Percentiles rank a stretch among this genome's conserved stretches.
These are phyloP conservation scores for Ceratocystiopsis minuta DNA, from an alignment of 2,329 filamentous ascomycete genomes.

Conservation along the genomic window DNA sequence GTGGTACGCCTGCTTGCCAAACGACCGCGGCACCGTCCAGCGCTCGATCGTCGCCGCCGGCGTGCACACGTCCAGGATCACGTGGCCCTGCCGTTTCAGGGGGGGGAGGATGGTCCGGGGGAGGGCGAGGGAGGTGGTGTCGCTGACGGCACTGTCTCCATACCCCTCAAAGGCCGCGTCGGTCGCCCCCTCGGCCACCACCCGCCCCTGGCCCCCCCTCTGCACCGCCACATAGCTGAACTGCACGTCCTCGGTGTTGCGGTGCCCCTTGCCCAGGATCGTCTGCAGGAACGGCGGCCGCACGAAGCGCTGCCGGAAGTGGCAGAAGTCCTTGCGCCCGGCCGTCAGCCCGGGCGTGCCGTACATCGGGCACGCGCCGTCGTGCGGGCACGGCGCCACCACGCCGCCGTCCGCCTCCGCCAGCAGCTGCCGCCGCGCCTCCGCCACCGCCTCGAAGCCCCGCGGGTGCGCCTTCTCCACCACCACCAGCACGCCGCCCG, in stretches of 20 bases:
- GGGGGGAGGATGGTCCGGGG: conserved; percentile 65
- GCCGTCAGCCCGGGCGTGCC: conserved; percentile 45
- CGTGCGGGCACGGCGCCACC: conserved; percentile 71
- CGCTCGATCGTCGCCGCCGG: conserved; percentile 71
- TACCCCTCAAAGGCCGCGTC: conserved; percentile 62
- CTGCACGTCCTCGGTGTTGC: conserved; percentile 77
- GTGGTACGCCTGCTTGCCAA: conserved; percentile 65
- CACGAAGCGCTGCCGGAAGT: conserved; percentile 77
- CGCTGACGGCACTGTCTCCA: conserved; percentile 22
- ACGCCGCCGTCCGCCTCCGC: conserved; percentile 25
- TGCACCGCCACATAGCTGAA: conserved; percentile 82
- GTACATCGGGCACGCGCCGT: conserved; percentile 80
- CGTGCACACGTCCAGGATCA: conserved; percentile 82
- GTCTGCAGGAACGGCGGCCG: conserved; percentile 67
- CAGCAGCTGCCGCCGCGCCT: conserved; percentile 62
- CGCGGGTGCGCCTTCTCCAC: conserved; percentile 82
- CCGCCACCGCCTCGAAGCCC: conserved; percentile 82
- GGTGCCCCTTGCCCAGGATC: conserved; percentile 47
- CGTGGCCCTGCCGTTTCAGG: conserved; percentile 74
- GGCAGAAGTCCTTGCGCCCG: conserved; percentile 78
- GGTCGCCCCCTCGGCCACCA: conserved; percentile 34
- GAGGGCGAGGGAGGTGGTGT: conserved; percentile 42
- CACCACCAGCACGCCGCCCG: conserved; percentile 72
- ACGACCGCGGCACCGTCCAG: conserved; percentile 78
- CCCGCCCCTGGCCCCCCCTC: conserved; percentile 39